Base-by-base conservation (phyloP, 169 alveolate genomes). In the Amoebophrya sp. region DNA sequence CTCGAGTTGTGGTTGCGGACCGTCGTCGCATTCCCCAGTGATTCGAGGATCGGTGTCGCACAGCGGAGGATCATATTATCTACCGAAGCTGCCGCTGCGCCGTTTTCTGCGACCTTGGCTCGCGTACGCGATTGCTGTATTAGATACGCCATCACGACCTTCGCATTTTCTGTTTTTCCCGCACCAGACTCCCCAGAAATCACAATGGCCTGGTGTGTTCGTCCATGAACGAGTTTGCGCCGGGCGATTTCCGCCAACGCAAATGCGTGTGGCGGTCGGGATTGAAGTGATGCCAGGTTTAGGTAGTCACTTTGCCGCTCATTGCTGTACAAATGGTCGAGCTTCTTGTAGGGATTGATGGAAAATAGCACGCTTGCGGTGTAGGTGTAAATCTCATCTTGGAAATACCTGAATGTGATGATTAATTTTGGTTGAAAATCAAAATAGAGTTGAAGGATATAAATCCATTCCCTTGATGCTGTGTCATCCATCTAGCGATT, bases 21-120 rank as follows among this genome's bases (percentile, higher is more conserved):
- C 39, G 99, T 98, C 95, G 98, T 98, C 0, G 99, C 99, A 95
- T 98, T 98, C 38, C 99, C 99, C 92, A 98, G 97, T 38, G 99
- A 98, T 95, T 98, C 99, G 91, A 98, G 95, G 18, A 98, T 93
- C 39, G 99, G 99, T 94, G 98, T 98, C 90, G 99, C 97, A 66
- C 83, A 25, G 83, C 32, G 12, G 32, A 66, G 83, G 18, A 66
- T 66, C 83, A 66, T 66, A 1, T 25, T 7, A 25, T 66, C 83
- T 3, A 66, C 32, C 10, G 83, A 25, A 2, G 29, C 32, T 3
- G 83, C 0, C 0, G 1, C 83, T n/a, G 0, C 83, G 7, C 32
- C 18, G 83, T n/a, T 66, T 2, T 25, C 18, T 25, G 32, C 92
- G 41, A 90, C 92, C 29, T 89, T 55, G 29, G 18, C 29, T 12